phyloP scores from a whole-genome alignment of 805 yeast genomes.

The Wickerhamiella bombiphila region DNA sequence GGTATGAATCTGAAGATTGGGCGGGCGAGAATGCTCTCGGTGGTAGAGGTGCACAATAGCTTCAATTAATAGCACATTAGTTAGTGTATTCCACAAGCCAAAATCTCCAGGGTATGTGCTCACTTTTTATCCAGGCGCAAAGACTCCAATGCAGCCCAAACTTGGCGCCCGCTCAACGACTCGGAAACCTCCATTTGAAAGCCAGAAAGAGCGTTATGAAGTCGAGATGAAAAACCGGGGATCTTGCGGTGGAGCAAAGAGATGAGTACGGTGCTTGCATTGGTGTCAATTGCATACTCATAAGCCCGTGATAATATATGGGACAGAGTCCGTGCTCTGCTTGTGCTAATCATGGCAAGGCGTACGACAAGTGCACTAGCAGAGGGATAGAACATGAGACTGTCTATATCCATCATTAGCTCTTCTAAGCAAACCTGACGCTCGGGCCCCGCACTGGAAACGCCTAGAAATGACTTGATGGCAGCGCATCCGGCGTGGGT shows the following conservation, averaged over 20 bases:
- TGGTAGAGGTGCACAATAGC: no score
- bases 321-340: slow-evolving; percentile 12
- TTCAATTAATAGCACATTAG: no score
- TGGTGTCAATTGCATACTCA: slow-evolving; percentile 10
- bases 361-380: slow-evolving; percentile 7
- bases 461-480: slow-evolving; percentile 9
- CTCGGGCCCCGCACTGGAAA: slow-evolving; percentile 5
- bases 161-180: slow-evolving; percentile 4
- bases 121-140: not conserved
- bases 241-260: slow-evolving; percentile 10
- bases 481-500: slow-evolving; percentile 13
- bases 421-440: slow-evolving; percentile 10
- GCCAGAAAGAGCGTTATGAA: slow-evolving; percentile 8
- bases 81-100: no score
- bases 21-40: no score
- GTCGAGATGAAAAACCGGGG: slow-evolving; percentile 16
- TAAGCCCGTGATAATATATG: slow-evolving; percentile 8
- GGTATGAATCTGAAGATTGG: no score
- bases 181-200: slow-evolving; percentile 1
- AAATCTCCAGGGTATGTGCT: no score
- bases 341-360: slow-evolving; percentile 8
- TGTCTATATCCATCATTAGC: slow-evolving; percentile 4
- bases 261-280: slow-evolving; percentile 6
- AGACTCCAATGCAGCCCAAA: slow-evolving; percentile 4
- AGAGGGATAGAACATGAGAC: slow-evolving; percentile 5